A percentile compares a stretch with the other conserved stretches of the same genome.
Evolutionary conservation across 2,329 filamentous ascomycete genomes (phyloP).

Genomic region (Colletotrichum falcatum): DNA sequence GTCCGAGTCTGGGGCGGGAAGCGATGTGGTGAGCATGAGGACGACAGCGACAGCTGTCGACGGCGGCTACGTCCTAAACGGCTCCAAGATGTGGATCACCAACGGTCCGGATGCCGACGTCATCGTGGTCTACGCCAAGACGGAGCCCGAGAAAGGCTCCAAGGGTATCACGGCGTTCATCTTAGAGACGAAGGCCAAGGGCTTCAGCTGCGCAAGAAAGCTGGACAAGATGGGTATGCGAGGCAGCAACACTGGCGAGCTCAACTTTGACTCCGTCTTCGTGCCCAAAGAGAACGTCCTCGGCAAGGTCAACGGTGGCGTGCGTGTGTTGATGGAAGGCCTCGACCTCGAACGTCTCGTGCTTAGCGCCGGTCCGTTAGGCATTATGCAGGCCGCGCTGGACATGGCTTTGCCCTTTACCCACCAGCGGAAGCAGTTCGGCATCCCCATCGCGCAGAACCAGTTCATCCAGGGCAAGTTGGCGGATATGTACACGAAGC

Average conservation of each 20-base stretch:
- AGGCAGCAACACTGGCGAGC: slow-evolving; percentile 94
- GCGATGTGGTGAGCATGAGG: slow-evolving; percentile 96
- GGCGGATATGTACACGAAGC: slow-evolving; percentile 97
- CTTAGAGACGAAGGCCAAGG: slow-evolving; percentile 76
- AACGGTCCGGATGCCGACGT: slow-evolving; percentile 95
- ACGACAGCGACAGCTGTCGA: slow-evolving; percentile 83
- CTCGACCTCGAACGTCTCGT: slow-evolving; percentile 94
- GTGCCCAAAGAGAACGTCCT: slow-evolving; percentile 86
- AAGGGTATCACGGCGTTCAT: slow-evolving; percentile 97
- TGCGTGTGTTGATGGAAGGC: slow-evolving; percentile 94
- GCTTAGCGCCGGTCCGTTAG: slow-evolving; percentile 88
- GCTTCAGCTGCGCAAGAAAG: slow-evolving; percentile 90
- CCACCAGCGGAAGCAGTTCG: slow-evolving; percentile 91
- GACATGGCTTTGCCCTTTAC: slow-evolving; percentile 90
- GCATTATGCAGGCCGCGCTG: slow-evolving; percentile 92
- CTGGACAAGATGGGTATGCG: slow-evolving; percentile 99
- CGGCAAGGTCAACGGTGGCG: slow-evolving; percentile 83
- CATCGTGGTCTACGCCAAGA: slow-evolving; percentile 98
- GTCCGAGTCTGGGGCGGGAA: slow-evolving; percentile 91
- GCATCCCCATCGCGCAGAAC: slow-evolving; percentile 86
- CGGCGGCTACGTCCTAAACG: slow-evolving; percentile 87
- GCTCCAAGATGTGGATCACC: slow-evolving; percentile 99
- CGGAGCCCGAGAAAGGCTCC: slow-evolving; percentile 79
- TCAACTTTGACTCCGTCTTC: slow-evolving; percentile 91
- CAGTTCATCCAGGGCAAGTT: slow-evolving; percentile 94